phyloP scores from a whole-genome alignment of 306 rosid species.

The Boehmeria nivea region DNA sequence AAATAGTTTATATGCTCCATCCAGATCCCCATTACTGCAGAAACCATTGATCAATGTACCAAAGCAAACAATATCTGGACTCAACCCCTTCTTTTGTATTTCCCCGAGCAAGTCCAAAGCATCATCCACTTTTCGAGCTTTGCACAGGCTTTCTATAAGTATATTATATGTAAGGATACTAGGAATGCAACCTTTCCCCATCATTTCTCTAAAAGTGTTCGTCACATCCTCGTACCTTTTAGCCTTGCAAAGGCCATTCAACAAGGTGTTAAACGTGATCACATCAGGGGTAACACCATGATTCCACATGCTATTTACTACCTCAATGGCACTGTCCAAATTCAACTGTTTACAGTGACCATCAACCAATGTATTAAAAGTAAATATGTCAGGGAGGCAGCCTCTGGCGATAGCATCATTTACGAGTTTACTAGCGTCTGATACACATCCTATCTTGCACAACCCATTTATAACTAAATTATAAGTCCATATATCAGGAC shows the following conservation, averaged over 20 bases:
- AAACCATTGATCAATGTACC: slow-evolving; percentile 67
- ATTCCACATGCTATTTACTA: slow-evolving; percentile 61
- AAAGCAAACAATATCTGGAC: slow-evolving; percentile 62
- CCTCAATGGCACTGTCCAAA: slow-evolving; percentile 57
- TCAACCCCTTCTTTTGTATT: slow-evolving; percentile 51
- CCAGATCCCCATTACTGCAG: slow-evolving; percentile 58
- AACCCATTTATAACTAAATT: slow-evolving; percentile 72
- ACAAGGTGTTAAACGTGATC: slow-evolving; percentile 71
- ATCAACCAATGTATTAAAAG: slow-evolving; percentile 80
- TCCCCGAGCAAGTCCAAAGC: slow-evolving; percentile 59
- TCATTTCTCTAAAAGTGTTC: slow-evolving; percentile 61
- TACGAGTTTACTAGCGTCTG: slow-evolving; percentile 62
- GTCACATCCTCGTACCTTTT: slow-evolving; percentile 52
- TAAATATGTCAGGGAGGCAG: slow-evolving; percentile 74
- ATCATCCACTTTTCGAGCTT: slow-evolving; percentile 51
- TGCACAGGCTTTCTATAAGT: slow-evolving; percentile 75
- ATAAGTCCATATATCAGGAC: slow-evolving; percentile 70
- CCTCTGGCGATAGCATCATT: slow-evolving; percentile 69
- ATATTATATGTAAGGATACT: slow-evolving; percentile 66
- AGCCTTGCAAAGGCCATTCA: slow-evolving; percentile 90
- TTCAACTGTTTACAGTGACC: slow-evolving; percentile 72
- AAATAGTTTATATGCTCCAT: slow-evolving; percentile 64
- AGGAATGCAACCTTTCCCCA: slow-evolving; percentile 61
- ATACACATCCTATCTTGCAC: slow-evolving; percentile 85
- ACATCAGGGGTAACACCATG: slow-evolving; percentile 85